Conservation (phyloP, 208 protist genomes). For the Vickermania spadyakhi region DNA sequence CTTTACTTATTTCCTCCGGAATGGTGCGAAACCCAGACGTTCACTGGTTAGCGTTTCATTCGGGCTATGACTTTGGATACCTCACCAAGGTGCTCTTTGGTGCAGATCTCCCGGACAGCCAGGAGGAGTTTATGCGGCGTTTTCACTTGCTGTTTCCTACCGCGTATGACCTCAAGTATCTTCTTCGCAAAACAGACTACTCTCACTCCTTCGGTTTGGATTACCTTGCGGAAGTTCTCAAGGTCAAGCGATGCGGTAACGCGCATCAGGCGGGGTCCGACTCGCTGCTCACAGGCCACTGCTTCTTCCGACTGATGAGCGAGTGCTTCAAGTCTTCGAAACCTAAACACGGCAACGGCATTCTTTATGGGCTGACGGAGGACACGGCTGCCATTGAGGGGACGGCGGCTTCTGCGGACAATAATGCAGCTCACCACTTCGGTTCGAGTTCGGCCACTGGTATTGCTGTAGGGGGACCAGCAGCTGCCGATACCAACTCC, state of each 20-base stretch:
- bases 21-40: conserved; percentile 94
- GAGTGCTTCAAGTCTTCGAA: conserved; percentile 83
- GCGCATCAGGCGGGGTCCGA: conserved; percentile 96
- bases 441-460: too few relatives aligned
- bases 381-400: conserved; percentile 50
- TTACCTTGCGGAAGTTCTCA: conserved; percentile 93
- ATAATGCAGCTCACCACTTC: too few relatives aligned
- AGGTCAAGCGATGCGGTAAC: conserved; percentile 88
- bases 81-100: conserved; percentile 94
- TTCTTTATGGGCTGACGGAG: conserved; percentile 94
- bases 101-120: conserved; percentile 92
- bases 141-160: conserved; percentile 95
- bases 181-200: conserved; percentile 92
- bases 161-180: conserved; percentile 98
- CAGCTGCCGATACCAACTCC: too few relatives aligned
- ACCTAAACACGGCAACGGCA: conserved; percentile 74
- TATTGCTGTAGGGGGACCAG: too few relatives aligned
- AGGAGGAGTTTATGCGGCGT: conserved; percentile 96
- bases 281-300: conserved; percentile 95
- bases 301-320: conserved; percentile 96
- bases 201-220: conserved; percentile 94
- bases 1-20: conserved; percentile 95
- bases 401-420: not conserved
- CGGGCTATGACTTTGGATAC: conserved; percentile 99
- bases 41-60: conserved; percentile 98